Base-by-base conservation (phyloP, 2,329 filamentous ascomycete genomes). In the Cladosporium sp. region DNA sequence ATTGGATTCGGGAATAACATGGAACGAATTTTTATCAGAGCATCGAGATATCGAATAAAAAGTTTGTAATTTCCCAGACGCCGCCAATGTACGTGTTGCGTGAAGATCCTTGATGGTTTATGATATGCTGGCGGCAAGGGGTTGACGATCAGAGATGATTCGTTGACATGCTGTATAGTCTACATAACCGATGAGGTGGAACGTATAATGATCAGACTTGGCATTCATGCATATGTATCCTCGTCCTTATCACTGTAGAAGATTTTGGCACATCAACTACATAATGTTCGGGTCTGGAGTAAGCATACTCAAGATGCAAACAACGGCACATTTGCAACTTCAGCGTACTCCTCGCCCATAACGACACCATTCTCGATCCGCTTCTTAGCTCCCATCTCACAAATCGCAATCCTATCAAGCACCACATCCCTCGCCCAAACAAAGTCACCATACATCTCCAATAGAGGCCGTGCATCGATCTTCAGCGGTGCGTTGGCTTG, bases 331-430 rank as follows among this genome's bases (percentile, higher is more conserved):
- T 57, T 64, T 15, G 70, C 76, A 56, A 85, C 74, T 59, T 79
- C 75, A 22, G 71, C 74, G 66, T 86, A 85, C 64, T 75, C 71
- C 69, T 83, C 77, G 17, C 75, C 77, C 35, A 83, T 64, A 1
- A 79, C 70, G 13, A 74, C 81, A 2, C 80, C 77, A 19, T 69
- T 68, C 0, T 74, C 74, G 35, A 80, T 74, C 7, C 81, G 75
- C 65, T 82, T 85, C 77, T 86, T 88, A 9, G 91, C 91, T 0
- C 92, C 91, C 92, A 97, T 96, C 68, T 84, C 85, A 70, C 91
- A 97, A 36, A 97, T 86, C 49, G 87, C 85, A 39, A 97, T 74
- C 58, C 78, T 82, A 57, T 90, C 84, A n/a, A 96, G 70, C 15
- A 77, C 75, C 22, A 93, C 76, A 51, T 83, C 75, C 55, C 84